Evolutionary conservation across 208 protist species (phyloP).

Genomic region (Trichomonas vaginalis): DNA sequence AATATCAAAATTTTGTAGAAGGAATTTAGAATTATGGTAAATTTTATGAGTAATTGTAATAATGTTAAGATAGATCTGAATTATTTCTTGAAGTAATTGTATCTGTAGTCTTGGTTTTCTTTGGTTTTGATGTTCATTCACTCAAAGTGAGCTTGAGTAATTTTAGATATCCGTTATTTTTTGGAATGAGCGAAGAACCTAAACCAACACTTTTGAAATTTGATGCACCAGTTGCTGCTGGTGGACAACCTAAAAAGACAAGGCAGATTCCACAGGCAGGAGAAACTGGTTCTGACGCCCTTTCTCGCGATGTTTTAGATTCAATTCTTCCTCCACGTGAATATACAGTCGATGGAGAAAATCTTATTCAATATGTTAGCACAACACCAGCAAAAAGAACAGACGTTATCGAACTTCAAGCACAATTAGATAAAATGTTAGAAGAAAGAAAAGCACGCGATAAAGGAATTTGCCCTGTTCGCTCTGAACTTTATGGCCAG

Average conservation of each 20-base stretch:
- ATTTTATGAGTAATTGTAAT: no score
- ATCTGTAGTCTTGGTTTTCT: no score
- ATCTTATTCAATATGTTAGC: slow-evolving; percentile 61
- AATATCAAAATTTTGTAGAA: no score
- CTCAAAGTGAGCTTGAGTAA: no score
- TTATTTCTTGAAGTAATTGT: no score
- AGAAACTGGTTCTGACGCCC: neutral
- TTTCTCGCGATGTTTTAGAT: slow-evolving; percentile 53
- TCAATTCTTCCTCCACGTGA: slow-evolving; percentile 55
- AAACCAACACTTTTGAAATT: neutral
- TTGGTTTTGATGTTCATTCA: no score
- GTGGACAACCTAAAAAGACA: neutral
- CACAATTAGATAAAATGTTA: slow-evolving; percentile 62
- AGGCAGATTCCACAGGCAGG: neutral
- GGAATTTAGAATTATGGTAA: no score
- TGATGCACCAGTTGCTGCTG: neutral
- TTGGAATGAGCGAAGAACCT: neutral
- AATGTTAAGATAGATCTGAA: no score
- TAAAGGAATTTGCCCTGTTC: slow-evolving; percentile 80
- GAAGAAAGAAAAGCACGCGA: slow-evolving; percentile 68
- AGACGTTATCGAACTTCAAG: slow-evolving; percentile 66
- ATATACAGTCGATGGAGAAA: slow-evolving; percentile 52
- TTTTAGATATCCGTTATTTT: no score
- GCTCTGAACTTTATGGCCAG: slow-evolving; percentile 81
- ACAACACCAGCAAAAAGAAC: slow-evolving; percentile 57